Evolutionary conservation across 192 early-diverging fungal species (phyloP), one percentile per base, ranked within the genome.

Genomic region (Phlyctochytrium planicorne): DNA sequence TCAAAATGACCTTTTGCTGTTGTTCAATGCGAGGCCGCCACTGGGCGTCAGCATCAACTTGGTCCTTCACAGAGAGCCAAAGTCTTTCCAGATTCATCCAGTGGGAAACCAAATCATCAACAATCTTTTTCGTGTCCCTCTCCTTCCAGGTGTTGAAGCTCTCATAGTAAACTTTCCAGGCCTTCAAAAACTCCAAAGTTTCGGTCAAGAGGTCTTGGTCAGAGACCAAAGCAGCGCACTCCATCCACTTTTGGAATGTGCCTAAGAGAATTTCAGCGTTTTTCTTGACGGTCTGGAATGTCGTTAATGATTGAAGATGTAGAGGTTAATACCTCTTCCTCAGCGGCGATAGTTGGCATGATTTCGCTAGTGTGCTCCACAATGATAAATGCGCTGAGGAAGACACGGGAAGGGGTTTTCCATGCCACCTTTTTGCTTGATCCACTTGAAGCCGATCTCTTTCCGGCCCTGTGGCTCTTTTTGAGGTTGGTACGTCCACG

Each of bases 111-210:
- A 93, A 63, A 20, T 80, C 84, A 3, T 84, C 72, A 2, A 92
- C 62, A n/a, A 92, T 74, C 20, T 86, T 78, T 12, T 78, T 64
- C 2, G 83, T 81, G 70, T 93, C 91, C 59, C 72, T 73, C 2
- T 75, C 63, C 66, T 92, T 92, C 91, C 91, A 93, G 1, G 78
- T 79, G 52, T 90, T 77, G 62, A 93, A 93, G 10, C 83, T 71
- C 33, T 59, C 65, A 71, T 84, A 88, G 70, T 83, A 93, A 14
- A 69, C 74, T 47, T 69, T 72, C 83, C 82, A 93, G 3, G 76
- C 62, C 1, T 75, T 60, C 40, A 84, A 74, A 67, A 93, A 88
- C 12, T 20, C 20, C 3, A 57, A 33, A 2, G 33, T 36, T 12
- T 30, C 10, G 25, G 23, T 23, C 25, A 62, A 36, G 31, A 70